Evolutionary conservation across 331 rosid species (phyloP).

Genomic region (Stylosanthes scabra): DNA sequence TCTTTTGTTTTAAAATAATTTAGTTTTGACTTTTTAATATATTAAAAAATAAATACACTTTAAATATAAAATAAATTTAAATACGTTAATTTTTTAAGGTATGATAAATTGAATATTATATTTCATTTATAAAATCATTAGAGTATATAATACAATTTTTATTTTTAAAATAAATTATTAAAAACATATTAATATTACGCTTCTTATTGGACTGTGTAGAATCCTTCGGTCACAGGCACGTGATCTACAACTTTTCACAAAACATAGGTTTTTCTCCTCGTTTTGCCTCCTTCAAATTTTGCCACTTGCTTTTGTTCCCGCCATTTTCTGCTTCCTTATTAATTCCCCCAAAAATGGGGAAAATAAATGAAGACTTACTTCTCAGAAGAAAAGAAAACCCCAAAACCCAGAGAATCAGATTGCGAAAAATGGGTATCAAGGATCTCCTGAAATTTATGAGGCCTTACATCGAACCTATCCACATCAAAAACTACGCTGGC

Average conservation of each 20-base stretch:
- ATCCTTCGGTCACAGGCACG: neutral
- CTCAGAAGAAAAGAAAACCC: slow-evolving; percentile 25
- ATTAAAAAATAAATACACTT: too few species aligned
- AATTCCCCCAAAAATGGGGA: too few species aligned
- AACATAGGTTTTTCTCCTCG: slow-evolving; percentile 29
- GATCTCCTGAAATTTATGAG: slow-evolving; percentile 95
- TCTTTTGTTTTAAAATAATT: too few species aligned
- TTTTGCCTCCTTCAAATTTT: slow-evolving; percentile 16
- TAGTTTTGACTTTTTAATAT: too few species aligned
- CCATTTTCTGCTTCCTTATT: slow-evolving; percentile 60
- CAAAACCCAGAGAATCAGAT: slow-evolving; percentile 39
- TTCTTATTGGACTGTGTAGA: too few species aligned
- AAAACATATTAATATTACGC: too few species aligned
- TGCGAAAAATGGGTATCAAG: slow-evolving; percentile 85
- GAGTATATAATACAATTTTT: too few species aligned
- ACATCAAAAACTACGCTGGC: slow-evolving; percentile 78
- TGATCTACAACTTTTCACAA: neutral
- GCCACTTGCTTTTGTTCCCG: slow-evolving; percentile 62
- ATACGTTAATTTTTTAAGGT: too few species aligned
- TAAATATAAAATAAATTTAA: too few species aligned
- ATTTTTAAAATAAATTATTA: too few species aligned
- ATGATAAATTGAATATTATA: too few species aligned
- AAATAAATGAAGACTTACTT: neutral
- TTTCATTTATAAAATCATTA: too few species aligned
- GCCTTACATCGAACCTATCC: slow-evolving; percentile 70